These are phyloP conservation scores for Triticum dicoccoides DNA, from an alignment of 176 grass and related monocot genomes.

Conservation along the genomic window DNA sequence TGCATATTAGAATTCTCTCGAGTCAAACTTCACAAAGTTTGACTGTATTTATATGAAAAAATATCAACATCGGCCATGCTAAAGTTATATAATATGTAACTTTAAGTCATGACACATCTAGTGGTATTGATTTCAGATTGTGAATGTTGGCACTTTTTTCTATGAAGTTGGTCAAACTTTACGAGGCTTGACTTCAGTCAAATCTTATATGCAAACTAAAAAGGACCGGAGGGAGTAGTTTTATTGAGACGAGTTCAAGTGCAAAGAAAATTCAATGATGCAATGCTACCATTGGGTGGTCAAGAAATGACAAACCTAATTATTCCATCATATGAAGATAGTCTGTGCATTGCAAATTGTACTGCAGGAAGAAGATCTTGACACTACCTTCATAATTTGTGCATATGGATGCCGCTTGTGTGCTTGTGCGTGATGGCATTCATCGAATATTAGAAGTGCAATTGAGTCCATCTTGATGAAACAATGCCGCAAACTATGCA, in stretches of 20 bases:
- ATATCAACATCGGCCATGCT: too few species aligned
- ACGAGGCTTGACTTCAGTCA: too few species aligned
- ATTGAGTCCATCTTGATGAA: conserved; percentile 76
- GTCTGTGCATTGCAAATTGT: neutral
- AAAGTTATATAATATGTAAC: too few species aligned
- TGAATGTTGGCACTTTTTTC: too few species aligned
- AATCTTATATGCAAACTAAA: too few species aligned
- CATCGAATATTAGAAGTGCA: conserved; percentile 89
- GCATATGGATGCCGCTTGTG: conserved; percentile 80
- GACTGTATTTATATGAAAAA: too few species aligned
- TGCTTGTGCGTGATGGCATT: conserved; percentile 90
- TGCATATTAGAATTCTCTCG: too few species aligned
- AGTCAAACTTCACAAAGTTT: too few species aligned
- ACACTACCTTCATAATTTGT: conserved; percentile 86
- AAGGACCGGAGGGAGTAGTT: neutral
- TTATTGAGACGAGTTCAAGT: neutral
- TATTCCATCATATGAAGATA: conserved; percentile 20
- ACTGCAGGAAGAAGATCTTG: neutral
- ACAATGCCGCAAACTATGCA: conserved; percentile 83
- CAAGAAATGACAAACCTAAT: conserved; percentile 17
- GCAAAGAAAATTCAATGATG: conserved; percentile 4
- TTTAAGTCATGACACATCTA: too few species aligned
- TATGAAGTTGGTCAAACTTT: too few species aligned
- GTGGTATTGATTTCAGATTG: too few species aligned
- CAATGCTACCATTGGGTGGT: neutral